Evolutionary conservation across 2,329 filamentous ascomycete species (phyloP), one percentile per base, ranked within the genome.

Genomic region (Alternaria ethzedia): DNA sequence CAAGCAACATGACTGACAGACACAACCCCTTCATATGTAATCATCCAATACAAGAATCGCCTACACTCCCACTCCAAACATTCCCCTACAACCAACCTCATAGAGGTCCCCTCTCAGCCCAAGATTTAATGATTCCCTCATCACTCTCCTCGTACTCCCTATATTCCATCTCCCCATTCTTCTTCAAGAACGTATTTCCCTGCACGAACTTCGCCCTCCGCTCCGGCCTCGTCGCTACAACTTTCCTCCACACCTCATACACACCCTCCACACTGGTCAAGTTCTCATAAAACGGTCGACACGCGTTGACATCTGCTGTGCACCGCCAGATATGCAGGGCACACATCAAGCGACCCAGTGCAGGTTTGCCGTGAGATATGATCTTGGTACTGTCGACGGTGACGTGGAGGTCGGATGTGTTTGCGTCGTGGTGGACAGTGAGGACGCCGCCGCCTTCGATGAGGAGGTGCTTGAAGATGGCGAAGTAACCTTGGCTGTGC

Each of bases 61-160:
- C 30, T 32, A 32, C 2, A 3, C 12, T 5, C 13, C 12, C 2
- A 32, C 30, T 3, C 13, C 13, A 32, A 32, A 32, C 30, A 32
- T 6, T 6, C 30, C 13, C 6, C 6, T 4, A 8, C 12, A 15
- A 32, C 1, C 12, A 8, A 7, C 30, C 30, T 32, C 13, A 7
- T 6, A 3, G 1, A 43, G 1, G 0, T 9, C 8, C 36, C 36
- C 36, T 43, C 23, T 50, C 47, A 51, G 15, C 47, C 47, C 47
- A 51, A 11, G 21, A 26, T n/a, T 10, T 23, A 1, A 51, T 51
- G 21, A 51, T 26, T 2, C 47, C 47, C 25, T 32, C 26, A 4
- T 23, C 47, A 21, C 21, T 51, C n/a, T 23, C 47, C 47, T 15
- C 26, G 17, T 51, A 51, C 26, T 51, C 47, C 25, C 28, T 51